Conservation (phyloP, 1,284 basidiomycete species). For the Inonotus hispidus region DNA sequence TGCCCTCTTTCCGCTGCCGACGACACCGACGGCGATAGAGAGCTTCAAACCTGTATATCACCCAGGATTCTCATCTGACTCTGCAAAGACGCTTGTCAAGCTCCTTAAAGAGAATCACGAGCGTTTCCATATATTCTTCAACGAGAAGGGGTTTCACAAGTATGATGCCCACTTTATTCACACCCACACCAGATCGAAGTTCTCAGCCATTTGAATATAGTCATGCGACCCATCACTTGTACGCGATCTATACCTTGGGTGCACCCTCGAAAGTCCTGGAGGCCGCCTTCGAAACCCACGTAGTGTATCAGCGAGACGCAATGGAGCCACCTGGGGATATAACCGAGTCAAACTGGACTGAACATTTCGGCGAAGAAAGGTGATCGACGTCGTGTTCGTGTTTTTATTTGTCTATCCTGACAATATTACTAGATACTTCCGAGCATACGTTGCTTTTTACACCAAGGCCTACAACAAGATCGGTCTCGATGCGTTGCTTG, state of each 20-base stretch:
- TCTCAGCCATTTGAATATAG: constrained; percentile 29
- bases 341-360: constrained; percentile 38
- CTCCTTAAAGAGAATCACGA: constrained; percentile 52
- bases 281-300: constrained; percentile 39
- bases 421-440: constrained; percentile 42
- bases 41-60: constrained; percentile 26
- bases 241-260: constrained; percentile 48
- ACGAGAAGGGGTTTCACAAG: constrained; percentile 57
- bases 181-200: no score
- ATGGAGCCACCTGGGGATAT: constrained; percentile 40
- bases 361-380: constrained; percentile 46
- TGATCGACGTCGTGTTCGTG: constrained; percentile 21
- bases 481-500: constrained; percentile 38
- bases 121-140: constrained; percentile 57
- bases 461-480: constrained; percentile 36
- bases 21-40: constrained; percentile 27
- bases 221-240: constrained; percentile 45
- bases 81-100: constrained; percentile 38
- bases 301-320: constrained; percentile 33
- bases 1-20: constrained; percentile 36
- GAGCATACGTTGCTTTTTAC: constrained; percentile 55
- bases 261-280: constrained; percentile 36
- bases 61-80: constrained; percentile 43
- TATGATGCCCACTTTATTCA: no score
- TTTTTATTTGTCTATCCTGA: neutral